Conservation (phyloP, 768 basidiomycete species). For the Russula emetica region DNA sequence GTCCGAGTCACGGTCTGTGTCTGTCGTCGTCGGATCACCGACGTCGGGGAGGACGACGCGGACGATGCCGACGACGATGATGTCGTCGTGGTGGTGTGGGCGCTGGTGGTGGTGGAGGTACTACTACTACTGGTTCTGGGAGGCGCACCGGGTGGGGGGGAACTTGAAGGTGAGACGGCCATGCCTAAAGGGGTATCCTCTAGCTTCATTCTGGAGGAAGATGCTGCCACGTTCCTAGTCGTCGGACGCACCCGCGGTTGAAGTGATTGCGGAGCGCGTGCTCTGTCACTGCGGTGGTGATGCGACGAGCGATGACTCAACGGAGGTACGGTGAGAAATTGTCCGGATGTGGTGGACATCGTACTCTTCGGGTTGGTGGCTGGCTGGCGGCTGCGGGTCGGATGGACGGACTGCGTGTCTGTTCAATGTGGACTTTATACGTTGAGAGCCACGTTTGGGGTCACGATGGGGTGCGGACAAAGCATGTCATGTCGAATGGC, state of each 20-base stretch:
- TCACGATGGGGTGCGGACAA: slow-evolving; percentile 16
- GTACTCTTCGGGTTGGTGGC: background rate
- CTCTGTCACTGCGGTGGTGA: slow-evolving; percentile 10
- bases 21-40: background rate
- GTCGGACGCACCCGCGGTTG: background rate
- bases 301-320: slow-evolving; percentile 14
- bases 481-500: slow-evolving; percentile 10
- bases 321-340: slow-evolving; percentile 18
- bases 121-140: background rate
- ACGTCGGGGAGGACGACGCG: background rate
- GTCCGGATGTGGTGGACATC: slow-evolving; percentile 15
- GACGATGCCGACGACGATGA: background rate
- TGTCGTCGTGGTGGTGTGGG: background rate
- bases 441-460: slow-evolving; percentile 4
- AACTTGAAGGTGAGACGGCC: background rate
- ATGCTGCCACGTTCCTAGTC: slow-evolving; percentile 6
- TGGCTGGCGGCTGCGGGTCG: background rate
- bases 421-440: slow-evolving; percentile 16
- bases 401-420: background rate
- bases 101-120: background rate
- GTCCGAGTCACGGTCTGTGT: background rate
- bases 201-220: slow-evolving; percentile 21
- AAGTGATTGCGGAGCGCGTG: background rate
- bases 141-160: background rate
- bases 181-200: slow-evolving; percentile 22